phyloP scores from a whole-genome alignment of 441 rosid genomes.

The Mallotus japonicus region DNA sequence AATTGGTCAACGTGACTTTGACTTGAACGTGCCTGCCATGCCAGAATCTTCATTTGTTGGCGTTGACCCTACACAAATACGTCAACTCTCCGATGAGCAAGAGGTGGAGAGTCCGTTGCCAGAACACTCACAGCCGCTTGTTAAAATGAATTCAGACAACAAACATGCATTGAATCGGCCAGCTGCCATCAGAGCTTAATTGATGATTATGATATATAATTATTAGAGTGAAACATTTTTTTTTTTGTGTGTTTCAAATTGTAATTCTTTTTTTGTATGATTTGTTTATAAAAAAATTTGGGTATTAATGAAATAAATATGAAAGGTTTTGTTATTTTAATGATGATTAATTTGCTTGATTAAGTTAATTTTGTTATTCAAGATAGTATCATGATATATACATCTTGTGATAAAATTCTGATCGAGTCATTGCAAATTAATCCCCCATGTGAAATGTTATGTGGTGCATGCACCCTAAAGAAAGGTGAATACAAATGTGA shows the following conservation, averaged over 20 bases:
- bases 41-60: constrained; percentile 24
- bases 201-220: neutral
- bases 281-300: neutral
- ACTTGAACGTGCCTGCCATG: constrained; percentile 53
- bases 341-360: too few relatives aligned
- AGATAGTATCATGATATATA: too few relatives aligned
- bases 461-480: too few relatives aligned
- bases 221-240: neutral
- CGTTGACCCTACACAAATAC: neutral
- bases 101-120: neutral
- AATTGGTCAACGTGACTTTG: constrained; percentile 42
- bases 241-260: neutral
- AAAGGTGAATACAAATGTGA: too few relatives aligned
- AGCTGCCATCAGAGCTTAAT: neutral
- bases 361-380: too few relatives aligned
- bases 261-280: neutral
- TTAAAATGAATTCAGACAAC: too few relatives aligned
- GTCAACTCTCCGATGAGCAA: neutral
- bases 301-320: too few relatives aligned
- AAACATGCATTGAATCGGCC: neutral
- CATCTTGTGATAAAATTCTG: too few relatives aligned
- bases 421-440: too few relatives aligned
- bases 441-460: too few relatives aligned
- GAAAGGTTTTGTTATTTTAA: too few relatives aligned
- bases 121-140: too few relatives aligned